A percentile compares a stretch with the other conserved stretches of the same genome.
Evolutionary conservation across 192 early-diverging fungal genomes (phyloP).

Genomic region (Backusella morwellensis): DNA sequence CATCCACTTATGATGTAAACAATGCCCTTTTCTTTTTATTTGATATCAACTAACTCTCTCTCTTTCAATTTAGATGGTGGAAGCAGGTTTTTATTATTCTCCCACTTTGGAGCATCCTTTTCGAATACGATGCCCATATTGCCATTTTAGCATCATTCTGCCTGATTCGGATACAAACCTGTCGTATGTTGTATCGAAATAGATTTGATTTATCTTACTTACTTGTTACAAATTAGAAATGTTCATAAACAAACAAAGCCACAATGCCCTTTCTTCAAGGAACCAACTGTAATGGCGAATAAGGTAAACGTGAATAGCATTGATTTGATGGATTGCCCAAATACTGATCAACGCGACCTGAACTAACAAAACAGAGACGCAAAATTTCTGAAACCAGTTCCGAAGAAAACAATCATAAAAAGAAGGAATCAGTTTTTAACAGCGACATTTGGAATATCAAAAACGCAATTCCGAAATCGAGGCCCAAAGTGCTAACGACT

Average conservation of each 20-base stretch:
- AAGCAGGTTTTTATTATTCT: constrained; percentile 14
- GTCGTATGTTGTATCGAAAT: background rate
- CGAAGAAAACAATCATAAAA: background rate
- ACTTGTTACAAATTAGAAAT: background rate
- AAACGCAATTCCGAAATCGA: background rate
- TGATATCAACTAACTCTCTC: background rate
- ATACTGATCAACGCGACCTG: background rate
- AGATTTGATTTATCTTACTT: background rate
- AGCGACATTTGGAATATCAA: background rate
- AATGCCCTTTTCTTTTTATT: background rate
- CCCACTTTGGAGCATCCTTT: background rate
- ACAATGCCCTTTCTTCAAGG: constrained; percentile 2
- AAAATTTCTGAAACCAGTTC: background rate
- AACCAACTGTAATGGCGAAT: background rate
- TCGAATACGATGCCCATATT: constrained; percentile 20
- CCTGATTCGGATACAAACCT: background rate
- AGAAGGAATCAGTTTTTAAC: background rate
- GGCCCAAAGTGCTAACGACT: background rate
- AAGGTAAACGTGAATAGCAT: background rate
- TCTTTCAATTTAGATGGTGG: background rate
- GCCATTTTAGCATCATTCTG: background rate
- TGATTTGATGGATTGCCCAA: background rate
- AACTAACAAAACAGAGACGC: background rate
- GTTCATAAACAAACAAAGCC: background rate
- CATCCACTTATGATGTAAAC: background rate